A percentile compares a stretch with the other conserved stretches of the same genome.
phyloP scores from a whole-genome alignment of 352 stramenopile genomes.

The Hyaloperonospora arabidopsidis region DNA sequence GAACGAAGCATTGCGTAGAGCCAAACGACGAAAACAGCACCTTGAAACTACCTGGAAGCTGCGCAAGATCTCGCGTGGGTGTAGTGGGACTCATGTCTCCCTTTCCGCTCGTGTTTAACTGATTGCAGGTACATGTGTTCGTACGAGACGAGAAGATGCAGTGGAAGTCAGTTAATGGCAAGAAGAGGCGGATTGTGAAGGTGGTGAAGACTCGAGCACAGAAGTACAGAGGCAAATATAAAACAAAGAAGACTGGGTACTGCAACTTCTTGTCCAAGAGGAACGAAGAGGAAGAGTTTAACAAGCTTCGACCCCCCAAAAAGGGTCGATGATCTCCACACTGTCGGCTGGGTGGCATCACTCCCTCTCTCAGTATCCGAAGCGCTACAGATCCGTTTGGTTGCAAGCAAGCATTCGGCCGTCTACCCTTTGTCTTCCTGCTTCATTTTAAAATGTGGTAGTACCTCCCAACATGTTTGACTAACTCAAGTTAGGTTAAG shows the following conservation, averaged over 20 bases:
- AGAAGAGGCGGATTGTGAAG: constrained; percentile 24
- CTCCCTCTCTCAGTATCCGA: constrained; percentile 3
- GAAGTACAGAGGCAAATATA: constrained; percentile 38
- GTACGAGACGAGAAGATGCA: not conserved
- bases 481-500: too few relatives aligned
- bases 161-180: constrained; percentile 19
- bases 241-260: constrained; percentile 35
- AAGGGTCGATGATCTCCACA: constrained; percentile 13
- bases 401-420: too few relatives aligned
- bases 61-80: constrained; percentile 20
- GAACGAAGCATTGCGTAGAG: constrained; percentile 6
- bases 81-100: constrained; percentile 3
- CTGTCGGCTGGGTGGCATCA: not conserved
- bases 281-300: constrained; percentile 25
- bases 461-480: too few relatives aligned
- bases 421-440: too few relatives aligned
- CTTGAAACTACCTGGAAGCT: constrained; percentile 22
- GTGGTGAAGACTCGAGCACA: constrained; percentile 30
- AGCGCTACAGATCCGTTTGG: constrained; percentile 4
- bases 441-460: too few relatives aligned
- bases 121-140: constrained; percentile 18
- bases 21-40: constrained; percentile 10
- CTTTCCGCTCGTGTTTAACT: constrained; percentile 15
- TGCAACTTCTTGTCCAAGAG: constrained; percentile 31
- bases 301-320: constrained; percentile 12